Conservation (phyloP, 1,284 basidiomycete species). For the Rhodotorula sp. region DNA sequence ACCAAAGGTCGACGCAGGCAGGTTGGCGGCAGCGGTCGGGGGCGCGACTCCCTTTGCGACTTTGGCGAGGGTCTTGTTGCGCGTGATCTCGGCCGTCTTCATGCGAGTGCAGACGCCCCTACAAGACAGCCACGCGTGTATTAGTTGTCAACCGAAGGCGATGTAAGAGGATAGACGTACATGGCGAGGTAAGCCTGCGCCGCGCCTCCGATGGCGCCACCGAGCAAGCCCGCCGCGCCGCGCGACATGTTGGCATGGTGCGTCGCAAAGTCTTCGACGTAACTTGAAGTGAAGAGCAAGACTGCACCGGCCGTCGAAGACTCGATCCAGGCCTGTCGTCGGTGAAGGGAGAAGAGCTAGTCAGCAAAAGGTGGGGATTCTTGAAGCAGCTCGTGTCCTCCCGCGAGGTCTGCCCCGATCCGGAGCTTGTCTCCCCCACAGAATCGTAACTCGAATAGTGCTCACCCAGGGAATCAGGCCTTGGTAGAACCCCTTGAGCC, state of each 20-base stretch:
- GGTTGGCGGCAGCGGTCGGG: not conserved
- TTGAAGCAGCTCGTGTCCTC: not conserved
- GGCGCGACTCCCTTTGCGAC: conserved; percentile 8
- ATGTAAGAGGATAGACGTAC: conserved; percentile 50
- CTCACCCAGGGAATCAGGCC: conserved; percentile 94
- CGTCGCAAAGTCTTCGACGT: conserved; percentile 72
- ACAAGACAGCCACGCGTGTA: no score
- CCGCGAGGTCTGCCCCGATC: not conserved
- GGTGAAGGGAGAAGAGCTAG: not conserved
- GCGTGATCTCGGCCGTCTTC: conserved; percentile 81
- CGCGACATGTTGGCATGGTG: conserved; percentile 65
- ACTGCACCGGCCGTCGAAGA: conserved; percentile 97
- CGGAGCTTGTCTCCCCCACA: not conserved
- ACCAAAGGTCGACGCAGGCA: conserved; percentile 62
- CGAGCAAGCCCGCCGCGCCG: conserved; percentile 80
- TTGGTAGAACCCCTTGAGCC: conserved; percentile 88
- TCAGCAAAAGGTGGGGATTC: not conserved
- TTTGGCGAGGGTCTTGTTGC: conserved; percentile 75
- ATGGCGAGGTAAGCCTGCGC: conserved; percentile 98
- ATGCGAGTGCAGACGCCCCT: conserved; percentile 43
- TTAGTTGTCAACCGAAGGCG: no score
- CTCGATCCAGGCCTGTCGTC: conserved; percentile 41
- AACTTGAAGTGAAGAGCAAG: conserved; percentile 88
- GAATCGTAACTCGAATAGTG: no score
- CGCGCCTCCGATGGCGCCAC: conserved; percentile 95